These are phyloP conservation scores for Fusarium pseudocircinatum DNA, from an alignment of 2,329 filamentous ascomycete species.

Conservation along the genomic window DNA sequence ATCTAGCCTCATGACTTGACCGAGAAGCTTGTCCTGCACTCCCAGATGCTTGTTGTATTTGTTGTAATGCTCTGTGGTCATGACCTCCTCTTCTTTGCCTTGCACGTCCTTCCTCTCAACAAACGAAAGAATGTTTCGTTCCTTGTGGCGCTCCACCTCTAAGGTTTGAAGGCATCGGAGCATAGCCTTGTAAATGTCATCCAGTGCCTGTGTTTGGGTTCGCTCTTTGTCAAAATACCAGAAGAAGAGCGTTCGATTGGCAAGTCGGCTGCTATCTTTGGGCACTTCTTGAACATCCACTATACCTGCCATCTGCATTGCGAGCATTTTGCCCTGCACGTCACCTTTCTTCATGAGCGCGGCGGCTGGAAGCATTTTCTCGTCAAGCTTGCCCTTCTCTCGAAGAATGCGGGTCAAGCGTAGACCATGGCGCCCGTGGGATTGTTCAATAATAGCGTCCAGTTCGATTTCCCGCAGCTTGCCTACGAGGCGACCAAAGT, in stretches of 20 bases:
- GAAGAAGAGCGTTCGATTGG: constrained; percentile 86
- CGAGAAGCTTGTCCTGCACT: constrained; percentile 77
- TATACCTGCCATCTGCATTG: constrained; percentile 86
- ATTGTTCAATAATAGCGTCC: constrained; percentile 81
- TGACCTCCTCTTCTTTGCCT: constrained; percentile 82
- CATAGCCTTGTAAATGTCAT: constrained; percentile 91
- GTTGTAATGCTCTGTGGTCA: constrained; percentile 78
- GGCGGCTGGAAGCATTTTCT: constrained; percentile 84
- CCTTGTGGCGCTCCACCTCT: constrained; percentile 76
- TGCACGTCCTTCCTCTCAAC: constrained; percentile 87
- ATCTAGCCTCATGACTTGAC: constrained; percentile 83
- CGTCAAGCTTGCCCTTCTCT: constrained; percentile 91
- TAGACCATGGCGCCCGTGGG: constrained; percentile 79
- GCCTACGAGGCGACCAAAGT: constrained; percentile 78
- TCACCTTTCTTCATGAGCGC: constrained; percentile 87
- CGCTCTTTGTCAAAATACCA: constrained; percentile 89
- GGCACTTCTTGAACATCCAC: constrained; percentile 95
- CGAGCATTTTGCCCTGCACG: constrained; percentile 83
- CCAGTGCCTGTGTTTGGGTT: constrained; percentile 74
- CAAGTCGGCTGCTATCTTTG: constrained; percentile 82
- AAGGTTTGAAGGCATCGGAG: constrained; percentile 83
- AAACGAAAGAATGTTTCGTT: constrained; percentile 79
- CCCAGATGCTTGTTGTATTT: constrained; percentile 67
- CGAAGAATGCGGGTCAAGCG: constrained; percentile 87
- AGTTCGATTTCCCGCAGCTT: constrained; percentile 80